phyloP scores from a whole-genome alignment of 805 yeast genomes.

The Candida railenensis region DNA sequence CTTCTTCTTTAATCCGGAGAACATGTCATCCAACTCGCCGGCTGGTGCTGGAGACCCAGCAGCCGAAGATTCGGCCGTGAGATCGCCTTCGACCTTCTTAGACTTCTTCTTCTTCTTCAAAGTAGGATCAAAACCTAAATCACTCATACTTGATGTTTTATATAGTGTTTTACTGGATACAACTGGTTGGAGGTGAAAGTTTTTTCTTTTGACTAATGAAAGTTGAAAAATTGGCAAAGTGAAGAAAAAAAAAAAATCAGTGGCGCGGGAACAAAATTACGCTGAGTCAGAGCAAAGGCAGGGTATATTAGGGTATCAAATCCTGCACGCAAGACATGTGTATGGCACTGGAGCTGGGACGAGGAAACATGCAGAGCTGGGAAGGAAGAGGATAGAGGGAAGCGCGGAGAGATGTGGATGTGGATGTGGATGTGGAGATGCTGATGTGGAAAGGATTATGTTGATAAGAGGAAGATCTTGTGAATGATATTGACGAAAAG shows the following conservation, averaged over 20 bases:
- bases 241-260: constrained; percentile 3
- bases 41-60: constrained; percentile 12
- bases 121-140: constrained; percentile 70
- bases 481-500: no score
- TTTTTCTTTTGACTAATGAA: background rate
- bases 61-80: constrained; percentile 20
- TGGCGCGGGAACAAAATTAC: constrained; percentile 5
- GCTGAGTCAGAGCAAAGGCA: background rate
- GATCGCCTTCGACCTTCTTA: constrained; percentile 43
- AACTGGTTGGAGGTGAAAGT: background rate
- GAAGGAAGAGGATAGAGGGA: no score
- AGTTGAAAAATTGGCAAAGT: background rate
- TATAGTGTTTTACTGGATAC: background rate
- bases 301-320: background rate
- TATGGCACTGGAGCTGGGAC: background rate
- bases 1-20: constrained; percentile 74
- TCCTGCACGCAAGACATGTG: background rate
- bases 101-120: constrained; percentile 78
- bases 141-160: constrained; percentile 33
- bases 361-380: background rate
- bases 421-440: no score
- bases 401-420: no score
- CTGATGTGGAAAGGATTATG: no score
- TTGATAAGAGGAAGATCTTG: no score
- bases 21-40: constrained; percentile 52